A percentile compares a stretch with the other conserved stretches of the same genome.
Evolutionary conservation across 805 yeast species (phyloP).

Genomic region (Yamadazyma paraphyllophila): DNA sequence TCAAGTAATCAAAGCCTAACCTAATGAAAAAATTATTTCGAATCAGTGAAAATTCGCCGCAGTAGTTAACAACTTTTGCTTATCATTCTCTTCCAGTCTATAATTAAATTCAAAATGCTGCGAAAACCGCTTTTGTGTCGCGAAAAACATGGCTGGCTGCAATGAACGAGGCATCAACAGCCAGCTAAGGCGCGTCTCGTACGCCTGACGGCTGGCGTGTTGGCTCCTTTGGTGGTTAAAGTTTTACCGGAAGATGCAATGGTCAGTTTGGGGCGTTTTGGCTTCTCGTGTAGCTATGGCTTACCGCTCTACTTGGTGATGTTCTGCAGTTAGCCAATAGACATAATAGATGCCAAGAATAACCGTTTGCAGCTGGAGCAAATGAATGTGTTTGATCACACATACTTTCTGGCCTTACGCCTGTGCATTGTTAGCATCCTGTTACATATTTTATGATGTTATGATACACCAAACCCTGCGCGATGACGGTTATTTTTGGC

Average conservation of each 20-base stretch:
- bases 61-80: not conserved
- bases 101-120: not conserved
- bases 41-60: not conserved
- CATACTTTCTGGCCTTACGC: too few species aligned
- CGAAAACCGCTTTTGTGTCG: conserved; percentile 9
- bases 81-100: not conserved
- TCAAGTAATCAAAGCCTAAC: not conserved
- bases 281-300: not conserved
- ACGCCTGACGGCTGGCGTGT: not conserved
- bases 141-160: conserved; percentile 6
- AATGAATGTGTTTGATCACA: too few species aligned
- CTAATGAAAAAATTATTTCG: not conserved
- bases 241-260: not conserved
- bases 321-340: too few species aligned
- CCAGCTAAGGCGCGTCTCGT: not conserved
- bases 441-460: too few species aligned
- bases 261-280: too few species aligned
- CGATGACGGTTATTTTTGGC: too few species aligned
- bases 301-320: too few species aligned
- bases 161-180: not conserved
- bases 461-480: too few species aligned
- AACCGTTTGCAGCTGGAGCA: too few species aligned
- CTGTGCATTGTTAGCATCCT: too few species aligned
- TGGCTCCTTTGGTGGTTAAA: not conserved
- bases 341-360: too few species aligned